Evolutionary conservation across 192 early-diverging fungal species (phyloP).

Genomic region (Piromyces sp.): DNA sequence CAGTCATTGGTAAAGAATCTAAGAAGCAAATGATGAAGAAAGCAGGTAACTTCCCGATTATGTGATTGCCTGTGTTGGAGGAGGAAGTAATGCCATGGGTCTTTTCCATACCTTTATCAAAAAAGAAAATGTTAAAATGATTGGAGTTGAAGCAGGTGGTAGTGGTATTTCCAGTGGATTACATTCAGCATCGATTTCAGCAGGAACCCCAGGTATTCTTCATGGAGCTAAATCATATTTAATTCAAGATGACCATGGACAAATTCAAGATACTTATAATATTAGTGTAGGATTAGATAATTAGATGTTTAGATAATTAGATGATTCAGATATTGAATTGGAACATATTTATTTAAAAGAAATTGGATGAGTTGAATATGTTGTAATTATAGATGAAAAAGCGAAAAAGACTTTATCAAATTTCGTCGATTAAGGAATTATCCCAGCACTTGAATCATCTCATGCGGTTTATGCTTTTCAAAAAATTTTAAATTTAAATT

Average conservation of each 20-base stretch:
- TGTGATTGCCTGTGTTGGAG: constrained; percentile 92
- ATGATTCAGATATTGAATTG: constrained; percentile 94
- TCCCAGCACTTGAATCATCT: constrained; percentile 88
- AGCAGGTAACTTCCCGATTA: constrained; percentile 70
- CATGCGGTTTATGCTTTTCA: constrained; percentile 80
- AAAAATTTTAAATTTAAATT: too few species aligned
- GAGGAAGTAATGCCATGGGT: constrained; percentile 93
- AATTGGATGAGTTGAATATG: constrained; percentile 65
- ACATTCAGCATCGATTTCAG: constrained; percentile 79
- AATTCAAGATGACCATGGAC: constrained; percentile 84
- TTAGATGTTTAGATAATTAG: too few species aligned
- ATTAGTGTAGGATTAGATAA: constrained; percentile 92
- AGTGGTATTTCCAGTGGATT: constrained; percentile 69
- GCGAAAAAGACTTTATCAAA: constrained; percentile 69
- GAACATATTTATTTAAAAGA: constrained; percentile 87
- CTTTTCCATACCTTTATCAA: constrained; percentile 90
- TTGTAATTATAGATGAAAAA: constrained; percentile 59
- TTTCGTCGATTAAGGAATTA: constrained; percentile 60
- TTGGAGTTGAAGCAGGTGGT: constrained; percentile 92
- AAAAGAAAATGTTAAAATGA: constrained; percentile 61
- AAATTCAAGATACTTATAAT: constrained; percentile 87
- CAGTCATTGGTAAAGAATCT: constrained; percentile 85
- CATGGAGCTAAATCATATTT: constrained; percentile 93
- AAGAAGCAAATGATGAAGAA: constrained; percentile 65
- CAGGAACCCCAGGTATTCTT: constrained; percentile 77